Percentiles rank a stretch among this genome's conserved stretches.
phyloP scores from a whole-genome alignment of 2,329 filamentous ascomycete species.

The Teratosphaeria epicoccoides region DNA sequence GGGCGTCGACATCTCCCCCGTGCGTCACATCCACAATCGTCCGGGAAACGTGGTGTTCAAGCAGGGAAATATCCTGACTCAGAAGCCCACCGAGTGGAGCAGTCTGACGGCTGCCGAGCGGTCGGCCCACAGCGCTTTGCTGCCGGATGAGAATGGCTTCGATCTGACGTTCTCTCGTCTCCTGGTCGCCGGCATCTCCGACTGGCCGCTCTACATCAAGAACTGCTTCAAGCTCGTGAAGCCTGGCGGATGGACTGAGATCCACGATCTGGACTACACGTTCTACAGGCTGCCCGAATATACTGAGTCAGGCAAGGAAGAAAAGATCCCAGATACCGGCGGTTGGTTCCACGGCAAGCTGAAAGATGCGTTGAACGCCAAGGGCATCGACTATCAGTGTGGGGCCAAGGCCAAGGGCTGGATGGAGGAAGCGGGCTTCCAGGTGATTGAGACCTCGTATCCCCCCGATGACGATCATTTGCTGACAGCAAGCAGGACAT shows the following conservation, averaged over 20 bases:
- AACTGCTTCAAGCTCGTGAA: constrained; percentile 6
- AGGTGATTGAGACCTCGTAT: background rate
- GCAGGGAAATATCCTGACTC: constrained; percentile 9
- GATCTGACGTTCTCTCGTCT: constrained; percentile 12
- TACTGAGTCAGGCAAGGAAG: background rate
- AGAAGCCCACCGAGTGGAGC: constrained; percentile 1
- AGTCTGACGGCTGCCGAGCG: background rate
- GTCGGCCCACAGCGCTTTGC: too few relatives aligned
- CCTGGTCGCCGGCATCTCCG: constrained; percentile 8
- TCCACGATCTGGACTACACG: constrained; percentile 10
- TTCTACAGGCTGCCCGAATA: constrained; percentile 1
- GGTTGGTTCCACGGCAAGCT: background rate
- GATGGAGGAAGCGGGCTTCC: constrained; percentile 12
- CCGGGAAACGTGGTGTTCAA: constrained; percentile 8
- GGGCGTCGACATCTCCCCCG: constrained; percentile 23
- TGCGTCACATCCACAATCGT: constrained; percentile 1
- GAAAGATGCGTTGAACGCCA: constrained; percentile 1
- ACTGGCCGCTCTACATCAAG: constrained; percentile 9
- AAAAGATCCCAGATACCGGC: background rate
- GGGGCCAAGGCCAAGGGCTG: constrained; percentile 5
- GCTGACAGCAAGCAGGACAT: constrained; percentile 5
- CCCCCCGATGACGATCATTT: background rate
- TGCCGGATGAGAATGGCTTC: constrained; percentile 2
- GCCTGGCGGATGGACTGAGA: constrained; percentile 11
- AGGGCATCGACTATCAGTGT: constrained; percentile 8